Percentiles rank a stretch among this genome's conserved stretches.
These are phyloP conservation scores for Phytopythium mirpurense DNA, from an alignment of 352 stramenopile species.

Conservation along the genomic window DNA sequence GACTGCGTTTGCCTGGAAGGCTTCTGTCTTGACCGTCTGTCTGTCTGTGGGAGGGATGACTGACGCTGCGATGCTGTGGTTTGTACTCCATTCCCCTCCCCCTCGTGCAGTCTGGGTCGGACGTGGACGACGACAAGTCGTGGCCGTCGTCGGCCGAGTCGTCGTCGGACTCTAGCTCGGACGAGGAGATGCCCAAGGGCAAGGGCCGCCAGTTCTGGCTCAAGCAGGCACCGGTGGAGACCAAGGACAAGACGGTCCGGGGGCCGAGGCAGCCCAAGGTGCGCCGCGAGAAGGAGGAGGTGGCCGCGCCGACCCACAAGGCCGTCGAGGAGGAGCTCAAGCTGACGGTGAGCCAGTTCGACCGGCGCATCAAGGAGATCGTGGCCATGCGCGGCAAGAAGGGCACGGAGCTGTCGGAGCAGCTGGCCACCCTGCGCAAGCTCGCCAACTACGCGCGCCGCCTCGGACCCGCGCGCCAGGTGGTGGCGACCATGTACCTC, in stretches of 20 bases:
- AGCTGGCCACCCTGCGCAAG: conserved; percentile 67
- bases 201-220: conserved; percentile 96
- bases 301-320: conserved; percentile 42
- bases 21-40: too few species aligned
- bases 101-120: conserved; percentile 21
- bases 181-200: conserved; percentile 82
- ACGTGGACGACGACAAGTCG: conserved; percentile 45
- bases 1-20: too few species aligned
- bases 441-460: conserved; percentile 75
- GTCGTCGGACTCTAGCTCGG: conserved; percentile 53
- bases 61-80: too few species aligned
- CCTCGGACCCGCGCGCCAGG: conserved; percentile 66
- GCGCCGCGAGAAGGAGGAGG: conserved; percentile 46
- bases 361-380: conserved; percentile 81
- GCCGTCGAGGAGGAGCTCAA: conserved; percentile 78
- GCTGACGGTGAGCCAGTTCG: conserved; percentile 72
- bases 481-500: conserved; percentile 80
- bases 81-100: too few species aligned
- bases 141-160: conserved; percentile 59
- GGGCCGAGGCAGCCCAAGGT: conserved; percentile 31
- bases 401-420: conserved; percentile 66
- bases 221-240: conserved; percentile 86
- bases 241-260: conserved; percentile 44
- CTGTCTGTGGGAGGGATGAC: too few species aligned
- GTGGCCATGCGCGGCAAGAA: conserved; percentile 82